Conservation (phyloP, 768 basidiomycete genomes). For the Hypholoma fasciculare region DNA sequence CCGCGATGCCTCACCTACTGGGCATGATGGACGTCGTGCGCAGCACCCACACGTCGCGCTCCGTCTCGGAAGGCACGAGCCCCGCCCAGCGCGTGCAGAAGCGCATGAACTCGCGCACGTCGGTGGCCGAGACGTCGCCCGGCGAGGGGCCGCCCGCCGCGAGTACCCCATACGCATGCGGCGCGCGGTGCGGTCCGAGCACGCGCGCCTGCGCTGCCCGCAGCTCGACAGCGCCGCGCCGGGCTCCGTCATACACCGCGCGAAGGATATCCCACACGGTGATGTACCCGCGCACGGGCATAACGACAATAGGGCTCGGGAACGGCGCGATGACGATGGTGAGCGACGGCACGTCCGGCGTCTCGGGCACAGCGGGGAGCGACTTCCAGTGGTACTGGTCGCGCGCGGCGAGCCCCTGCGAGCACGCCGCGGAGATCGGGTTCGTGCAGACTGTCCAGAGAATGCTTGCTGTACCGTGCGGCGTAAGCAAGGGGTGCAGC, state of each 20-base stretch:
- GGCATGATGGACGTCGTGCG: background rate
- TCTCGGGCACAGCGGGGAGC: slow-evolving; percentile 10
- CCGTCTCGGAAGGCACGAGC: slow-evolving; percentile 13
- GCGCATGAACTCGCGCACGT: slow-evolving; percentile 6
- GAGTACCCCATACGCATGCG: background rate
- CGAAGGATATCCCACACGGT: slow-evolving; percentile 19
- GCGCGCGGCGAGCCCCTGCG: background rate
- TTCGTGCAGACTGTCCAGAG: slow-evolving; percentile 4
- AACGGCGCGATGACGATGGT: slow-evolving; percentile 18
- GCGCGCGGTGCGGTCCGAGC: background rate
- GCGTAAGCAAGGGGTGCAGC: slow-evolving; percentile 14
- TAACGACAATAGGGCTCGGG: slow-evolving; percentile 12
- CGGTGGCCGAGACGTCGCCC: slow-evolving; percentile 12
- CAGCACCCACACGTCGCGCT: slow-evolving; percentile 18
- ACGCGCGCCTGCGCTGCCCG: background rate
- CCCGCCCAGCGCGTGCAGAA: slow-evolving; percentile 18
- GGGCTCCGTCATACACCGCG: slow-evolving; percentile 13
- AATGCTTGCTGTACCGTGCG: background rate
- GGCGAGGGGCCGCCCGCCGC: background rate
- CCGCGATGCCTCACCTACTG: too few relatives aligned
- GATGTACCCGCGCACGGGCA: slow-evolving; percentile 12
- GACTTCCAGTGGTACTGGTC: slow-evolving; percentile 17
- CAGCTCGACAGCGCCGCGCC: slow-evolving; percentile 5
- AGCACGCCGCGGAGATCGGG: background rate
- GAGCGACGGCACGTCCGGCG: background rate